Evolutionary conservation across 139 green algal species (phyloP).

Genomic region (Gonium pectorale): DNA sequence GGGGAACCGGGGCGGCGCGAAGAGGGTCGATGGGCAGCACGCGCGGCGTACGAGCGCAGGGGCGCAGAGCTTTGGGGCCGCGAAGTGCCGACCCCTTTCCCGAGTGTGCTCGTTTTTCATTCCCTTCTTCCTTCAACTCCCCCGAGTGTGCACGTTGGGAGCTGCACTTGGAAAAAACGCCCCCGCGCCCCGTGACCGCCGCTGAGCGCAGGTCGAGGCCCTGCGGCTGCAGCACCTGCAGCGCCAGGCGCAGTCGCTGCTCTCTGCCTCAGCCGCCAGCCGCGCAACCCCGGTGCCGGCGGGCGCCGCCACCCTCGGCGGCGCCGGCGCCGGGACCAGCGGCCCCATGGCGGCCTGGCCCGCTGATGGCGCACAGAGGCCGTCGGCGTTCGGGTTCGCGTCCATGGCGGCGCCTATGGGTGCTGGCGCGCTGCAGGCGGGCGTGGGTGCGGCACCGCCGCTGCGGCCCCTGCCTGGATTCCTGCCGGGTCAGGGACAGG

Average conservation of each 20-base stretch:
- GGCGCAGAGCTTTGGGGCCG: not conserved
- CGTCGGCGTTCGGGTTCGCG: not conserved
- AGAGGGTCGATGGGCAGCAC: too few species aligned
- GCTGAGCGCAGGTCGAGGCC: slow-evolving; percentile 2
- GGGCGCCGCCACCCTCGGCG: not conserved
- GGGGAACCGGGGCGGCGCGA: too few species aligned
- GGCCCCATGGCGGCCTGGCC: not conserved
- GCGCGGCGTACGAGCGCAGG: too few species aligned
- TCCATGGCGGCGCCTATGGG: not conserved
- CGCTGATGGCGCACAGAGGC: not conserved
- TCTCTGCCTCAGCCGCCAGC: not conserved
- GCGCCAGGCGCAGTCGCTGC: slow-evolving; percentile 11
- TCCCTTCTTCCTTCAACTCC: too few species aligned
- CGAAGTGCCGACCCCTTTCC: not conserved
- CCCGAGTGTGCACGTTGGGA: too few species aligned
- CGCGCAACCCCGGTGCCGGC: not conserved
- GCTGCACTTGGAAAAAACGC: too few species aligned
- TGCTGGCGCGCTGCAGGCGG: too few species aligned
- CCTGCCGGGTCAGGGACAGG: too few species aligned
- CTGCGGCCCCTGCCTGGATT: too few species aligned
- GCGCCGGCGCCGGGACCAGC: not conserved
- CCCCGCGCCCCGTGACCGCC: too few species aligned
- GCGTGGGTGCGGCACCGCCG: not conserved
- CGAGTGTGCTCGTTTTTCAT: not conserved
- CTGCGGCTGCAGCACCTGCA: slow-evolving; percentile 25